phyloP scores from a whole-genome alignment of 805 yeast species.

The Saccharomyces cerevisiae region DNA sequence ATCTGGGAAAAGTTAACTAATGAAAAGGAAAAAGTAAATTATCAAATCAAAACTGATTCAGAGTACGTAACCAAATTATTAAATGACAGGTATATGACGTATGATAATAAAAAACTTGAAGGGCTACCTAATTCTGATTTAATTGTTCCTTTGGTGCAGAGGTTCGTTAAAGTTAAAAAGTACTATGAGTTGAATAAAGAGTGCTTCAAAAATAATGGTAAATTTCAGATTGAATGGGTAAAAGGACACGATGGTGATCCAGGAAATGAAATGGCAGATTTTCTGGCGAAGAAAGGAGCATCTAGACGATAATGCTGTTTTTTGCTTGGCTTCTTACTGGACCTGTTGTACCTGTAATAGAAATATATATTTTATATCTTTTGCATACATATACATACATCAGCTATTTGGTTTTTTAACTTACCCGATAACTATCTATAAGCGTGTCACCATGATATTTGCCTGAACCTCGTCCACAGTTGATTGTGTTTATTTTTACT shows the following conservation, averaged over 20 bases:
- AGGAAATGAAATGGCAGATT: constrained; percentile 77
- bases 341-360: background rate
- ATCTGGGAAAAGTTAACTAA: constrained; percentile 29
- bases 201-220: constrained; percentile 28
- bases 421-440: background rate
- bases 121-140: constrained; percentile 24
- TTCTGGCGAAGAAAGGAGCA: constrained; percentile 62
- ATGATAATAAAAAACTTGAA: constrained; percentile 39
- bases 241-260: constrained; percentile 59
- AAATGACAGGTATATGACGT: constrained; percentile 45
- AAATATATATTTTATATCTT: background rate
- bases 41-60: constrained; percentile 61
- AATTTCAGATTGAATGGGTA: constrained; percentile 50
- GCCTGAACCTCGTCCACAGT: background rate
- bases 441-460: background rate
- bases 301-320: background rate
- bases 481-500: background rate
- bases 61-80: constrained; percentile 51
- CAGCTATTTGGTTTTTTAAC: background rate
- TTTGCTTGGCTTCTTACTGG: background rate
- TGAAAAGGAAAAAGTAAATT: constrained; percentile 18
- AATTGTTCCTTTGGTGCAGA: constrained; percentile 32
- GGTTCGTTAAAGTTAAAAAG: constrained; percentile 36
- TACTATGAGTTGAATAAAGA: constrained; percentile 27
- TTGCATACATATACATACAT: background rate